Evolutionary conservation across 805 yeast genomes (phyloP).

Genomic region (Allodekkera sacchari): DNA sequence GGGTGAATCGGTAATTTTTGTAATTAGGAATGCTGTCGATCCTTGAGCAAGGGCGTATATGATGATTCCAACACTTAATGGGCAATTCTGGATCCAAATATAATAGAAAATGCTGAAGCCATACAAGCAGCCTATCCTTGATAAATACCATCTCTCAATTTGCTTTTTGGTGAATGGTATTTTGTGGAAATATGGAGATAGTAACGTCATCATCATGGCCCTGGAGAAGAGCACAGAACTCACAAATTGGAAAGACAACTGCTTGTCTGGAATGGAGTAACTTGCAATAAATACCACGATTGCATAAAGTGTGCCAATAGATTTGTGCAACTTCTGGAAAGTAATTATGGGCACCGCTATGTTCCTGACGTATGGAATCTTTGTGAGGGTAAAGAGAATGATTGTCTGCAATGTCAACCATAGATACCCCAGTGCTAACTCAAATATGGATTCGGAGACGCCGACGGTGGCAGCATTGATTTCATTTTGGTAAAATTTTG

Average conservation of each 20-base stretch:
- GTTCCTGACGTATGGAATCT: conserved; percentile 2
- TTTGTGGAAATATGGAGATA: conserved; percentile 2
- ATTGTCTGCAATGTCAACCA: neutral
- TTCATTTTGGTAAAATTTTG: too few relatives aligned
- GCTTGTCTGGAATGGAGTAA: neutral
- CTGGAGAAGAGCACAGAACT: conserved; percentile 1
- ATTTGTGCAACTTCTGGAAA: neutral
- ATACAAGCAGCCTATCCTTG: conserved; percentile 2
- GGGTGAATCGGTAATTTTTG: conserved; percentile 43
- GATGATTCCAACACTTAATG: neutral
- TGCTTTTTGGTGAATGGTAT: conserved; percentile 3
- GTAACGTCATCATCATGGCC: neutral
- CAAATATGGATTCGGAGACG: too few relatives aligned
- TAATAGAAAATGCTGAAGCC: conserved; percentile 4
- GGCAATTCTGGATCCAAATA: neutral
- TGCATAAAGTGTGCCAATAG: conserved; percentile 1
- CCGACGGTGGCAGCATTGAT: too few relatives aligned
- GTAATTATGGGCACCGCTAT: conserved; percentile 1
- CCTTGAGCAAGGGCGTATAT: conserved; percentile 36
- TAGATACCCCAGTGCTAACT: too few relatives aligned
- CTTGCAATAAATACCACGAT: neutral
- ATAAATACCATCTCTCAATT: conserved; percentile 1
- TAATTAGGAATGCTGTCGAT: conserved; percentile 42
- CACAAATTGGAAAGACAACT: conserved; percentile 1
- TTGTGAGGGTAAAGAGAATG: neutral